Evolutionary conservation across 2,329 filamentous ascomycete genomes (phyloP), one percentile per base, ranked within the genome.

Genomic region (Cladosporium velox): DNA sequence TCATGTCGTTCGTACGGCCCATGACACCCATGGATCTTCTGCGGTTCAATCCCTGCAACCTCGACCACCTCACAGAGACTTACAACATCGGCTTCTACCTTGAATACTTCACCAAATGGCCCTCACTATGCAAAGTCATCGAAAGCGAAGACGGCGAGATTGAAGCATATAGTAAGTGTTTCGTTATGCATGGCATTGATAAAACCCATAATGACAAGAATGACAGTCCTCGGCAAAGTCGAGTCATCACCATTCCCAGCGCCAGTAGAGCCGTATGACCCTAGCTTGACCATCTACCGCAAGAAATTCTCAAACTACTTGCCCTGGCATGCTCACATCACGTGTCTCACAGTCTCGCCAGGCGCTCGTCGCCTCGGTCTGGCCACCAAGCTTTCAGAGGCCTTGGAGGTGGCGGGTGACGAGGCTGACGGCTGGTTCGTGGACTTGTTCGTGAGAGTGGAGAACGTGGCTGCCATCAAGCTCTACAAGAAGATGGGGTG

Each of bases 301-400:
- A 80, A 78, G 70, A 76, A 80, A 14, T 78, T 79, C 68, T 77
- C 80, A 4, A 82, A 97, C 81, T 96, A 96, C 81, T 90, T 97
- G n/a, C 94, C 94, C n/a, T 98, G 93, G 92, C 95, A 99, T 81
- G 94, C 93, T 24, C 95, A 99, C 80, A 96, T 99, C 76, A 99
- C 95, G 4, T 95, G 94, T 41, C 84, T 99, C 61, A 98, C 95
- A 0, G 92, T 99, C 24, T 90, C 94, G 0, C 95, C 95, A 0
- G 88, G 90, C 65, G 92, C 92, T 59, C 89, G 95, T 32, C 87
- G 95, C 52, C 85, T 95, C 18, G 94, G 95, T 18, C 91, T 97
- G 72, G 95, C 94, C 60, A 92, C 90, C 67, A 89, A 90, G 55
- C 84, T 99, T 44, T 93, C 91, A 0, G 86, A 91, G 73, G 88